Base-by-base conservation (phyloP, 805 yeast genomes). In the Ogataea polymorpha region DNA sequence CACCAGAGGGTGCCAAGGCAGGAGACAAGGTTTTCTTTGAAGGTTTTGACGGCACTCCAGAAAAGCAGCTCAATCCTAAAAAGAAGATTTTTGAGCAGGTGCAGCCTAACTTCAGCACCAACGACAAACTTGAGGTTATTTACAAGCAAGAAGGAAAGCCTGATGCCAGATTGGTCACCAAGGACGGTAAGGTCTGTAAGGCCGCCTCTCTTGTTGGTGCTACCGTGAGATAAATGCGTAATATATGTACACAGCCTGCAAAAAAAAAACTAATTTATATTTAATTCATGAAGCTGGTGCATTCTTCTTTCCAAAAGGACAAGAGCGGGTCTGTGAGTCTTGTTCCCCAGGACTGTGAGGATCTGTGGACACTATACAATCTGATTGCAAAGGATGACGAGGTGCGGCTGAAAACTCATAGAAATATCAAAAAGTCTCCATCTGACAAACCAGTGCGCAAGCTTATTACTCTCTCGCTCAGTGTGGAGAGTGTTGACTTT, bases 21-120 rank as follows among this genome's bases (percentile, higher is more conserved):
- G 99, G 99, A 67, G 99, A 93, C 67, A 90, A 89, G 73, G 75
- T 93, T 49, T 91, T 87, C 78, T 93, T 93, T 59, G 96, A 89
- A 69, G 95, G 88, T 44, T 89, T 71, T 65, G 84, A 88, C 59
- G 86, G 88, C 52, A 80, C 78, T 41, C 98, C 99, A 51, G 95
- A 89, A 68, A 79, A 86, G 58, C 91, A 82, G 60, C 74, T 93
- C 67, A 91, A 91, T 71, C 98, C 99, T 56, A 93, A 93, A 82
- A 93, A 93, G 85, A 93, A 93, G 77, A 74, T 90, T 48, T 93
- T 96, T 95, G 99, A 93, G 75, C 77, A 90, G 39, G 72, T 86
- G 50, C 99, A 93, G 74, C 98, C 97, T 38, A 73, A 75, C 46
- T 90, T 93, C 74, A 71, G 91, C 43, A 91, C 98, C 23, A 79